Conservation (phyloP, 139 green algal species). For the Chlamydomonas incerta region DNA sequence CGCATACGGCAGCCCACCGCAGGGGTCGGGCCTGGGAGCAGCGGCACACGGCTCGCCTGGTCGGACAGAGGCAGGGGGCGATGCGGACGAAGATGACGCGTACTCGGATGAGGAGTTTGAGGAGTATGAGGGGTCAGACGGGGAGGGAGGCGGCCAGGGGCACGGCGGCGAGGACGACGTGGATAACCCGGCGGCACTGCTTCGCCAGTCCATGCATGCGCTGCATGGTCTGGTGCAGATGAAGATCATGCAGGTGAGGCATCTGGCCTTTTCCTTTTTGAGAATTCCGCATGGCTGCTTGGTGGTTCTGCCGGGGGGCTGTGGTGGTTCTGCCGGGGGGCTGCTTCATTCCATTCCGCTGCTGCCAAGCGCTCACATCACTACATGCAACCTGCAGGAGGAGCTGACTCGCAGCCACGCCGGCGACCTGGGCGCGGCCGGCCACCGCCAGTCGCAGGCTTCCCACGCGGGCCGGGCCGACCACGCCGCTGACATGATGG, state of each 20-base stretch:
- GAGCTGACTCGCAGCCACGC: constrained; percentile 12
- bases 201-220: constrained; percentile 21
- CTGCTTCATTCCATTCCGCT: no score
- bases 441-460: not conserved
- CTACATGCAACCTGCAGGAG: not conserved
- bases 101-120: constrained; percentile 30
- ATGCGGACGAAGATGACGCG: not conserved
- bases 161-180: not conserved
- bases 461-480: no score
- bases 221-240: constrained; percentile 31
- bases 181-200: not conserved
- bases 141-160: not conserved
- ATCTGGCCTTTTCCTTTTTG: no score
- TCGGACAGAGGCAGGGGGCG: not conserved
- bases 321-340: no score
- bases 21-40: no score
- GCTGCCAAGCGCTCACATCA: no score
- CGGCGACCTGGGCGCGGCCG: not conserved
- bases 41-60: not conserved
- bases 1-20: no score
- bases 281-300: no score
- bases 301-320: no score
- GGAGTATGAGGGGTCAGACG: constrained; percentile 30
- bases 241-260: constrained; percentile 21
- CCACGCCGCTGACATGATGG: not conserved